A percentile compares a stretch with the other conserved stretches of the same genome.
Evolutionary conservation across 306 rosid genomes (phyloP).

Genomic region (Fagus sylvatica): DNA sequence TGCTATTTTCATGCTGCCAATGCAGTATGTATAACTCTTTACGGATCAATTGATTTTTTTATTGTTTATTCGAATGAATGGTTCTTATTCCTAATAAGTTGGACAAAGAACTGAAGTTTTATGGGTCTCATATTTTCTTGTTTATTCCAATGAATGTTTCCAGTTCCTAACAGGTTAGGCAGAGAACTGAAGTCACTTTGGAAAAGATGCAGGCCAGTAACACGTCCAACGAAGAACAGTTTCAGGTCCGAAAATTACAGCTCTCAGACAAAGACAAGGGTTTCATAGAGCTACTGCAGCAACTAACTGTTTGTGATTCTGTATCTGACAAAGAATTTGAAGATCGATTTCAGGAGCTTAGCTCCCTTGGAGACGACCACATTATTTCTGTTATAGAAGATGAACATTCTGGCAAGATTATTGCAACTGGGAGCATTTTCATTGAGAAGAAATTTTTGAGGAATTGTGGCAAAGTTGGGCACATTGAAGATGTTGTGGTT

Average conservation of each 20-base stretch:
- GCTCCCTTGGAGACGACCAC: conserved; percentile 61
- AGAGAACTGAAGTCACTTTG: background rate
- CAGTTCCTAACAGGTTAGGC: background rate
- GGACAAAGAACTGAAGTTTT: background rate
- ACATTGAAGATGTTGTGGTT: conserved; percentile 81
- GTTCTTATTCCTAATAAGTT: background rate
- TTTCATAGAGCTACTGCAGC: conserved; percentile 65
- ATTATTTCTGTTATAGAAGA: conserved; percentile 67
- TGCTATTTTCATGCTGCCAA: background rate
- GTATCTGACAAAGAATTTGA: conserved; percentile 66
- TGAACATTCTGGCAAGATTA: conserved; percentile 43
- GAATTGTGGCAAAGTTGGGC: conserved; percentile 74
- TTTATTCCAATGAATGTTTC: background rate
- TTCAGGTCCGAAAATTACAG: conserved; percentile 50
- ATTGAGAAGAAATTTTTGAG: conserved; percentile 67
- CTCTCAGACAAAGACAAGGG: conserved; percentile 73
- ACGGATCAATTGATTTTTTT: background rate
- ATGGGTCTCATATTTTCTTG: background rate
- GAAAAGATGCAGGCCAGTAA: conserved; percentile 32
- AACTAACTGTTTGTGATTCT: conserved; percentile 69
- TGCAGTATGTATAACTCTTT: background rate
- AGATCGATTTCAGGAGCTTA: conserved; percentile 58
- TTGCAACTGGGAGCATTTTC: conserved; percentile 70
- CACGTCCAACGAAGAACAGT: conserved; percentile 29
- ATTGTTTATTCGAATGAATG: background rate